Conservation (phyloP, 2,329 filamentous ascomycete species). For the Scytalidium sp. region DNA sequence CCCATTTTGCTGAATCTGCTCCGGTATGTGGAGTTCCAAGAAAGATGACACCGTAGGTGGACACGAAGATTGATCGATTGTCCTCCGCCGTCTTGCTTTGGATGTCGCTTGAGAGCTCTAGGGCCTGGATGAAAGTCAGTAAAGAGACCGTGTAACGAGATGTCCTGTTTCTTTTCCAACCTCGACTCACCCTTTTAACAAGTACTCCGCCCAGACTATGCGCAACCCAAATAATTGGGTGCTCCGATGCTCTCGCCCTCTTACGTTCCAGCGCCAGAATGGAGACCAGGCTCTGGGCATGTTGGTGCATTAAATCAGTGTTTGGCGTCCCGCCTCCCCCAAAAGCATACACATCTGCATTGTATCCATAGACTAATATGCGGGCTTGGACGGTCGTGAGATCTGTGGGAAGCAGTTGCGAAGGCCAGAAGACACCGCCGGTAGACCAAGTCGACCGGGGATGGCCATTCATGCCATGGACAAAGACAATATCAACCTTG, state of each 20-base stretch:
- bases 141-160: neutral
- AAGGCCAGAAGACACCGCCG: slow-evolving; percentile 63
- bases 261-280: slow-evolving; percentile 62
- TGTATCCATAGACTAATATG: slow-evolving; percentile 71
- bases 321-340: slow-evolving; percentile 36
- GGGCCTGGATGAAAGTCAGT: slow-evolving; percentile 33
- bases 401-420: slow-evolving; percentile 61
- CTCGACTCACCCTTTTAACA: slow-evolving; percentile 52
- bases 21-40: slow-evolving; percentile 74
- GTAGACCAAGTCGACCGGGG: slow-evolving; percentile 62
- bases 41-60: slow-evolving; percentile 74
- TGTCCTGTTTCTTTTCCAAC: no score
- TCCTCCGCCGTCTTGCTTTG: slow-evolving; percentile 58
- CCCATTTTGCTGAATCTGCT: slow-evolving; percentile 67
- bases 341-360: slow-evolving; percentile 58
- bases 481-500: slow-evolving; percentile 63
- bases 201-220: slow-evolving; percentile 74
- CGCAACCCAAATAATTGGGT: slow-evolving; percentile 73
- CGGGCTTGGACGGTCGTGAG: slow-evolving; percentile 57
- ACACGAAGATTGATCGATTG: slow-evolving; percentile 66
- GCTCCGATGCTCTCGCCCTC: slow-evolving; percentile 50
- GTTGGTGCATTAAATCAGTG: slow-evolving; percentile 66
- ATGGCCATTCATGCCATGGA: slow-evolving; percentile 68
- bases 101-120: slow-evolving; percentile 65
- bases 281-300: slow-evolving; percentile 66